phyloP scores from a whole-genome alignment of 179 eudicot genomes.

The Corrigiola litoralis region DNA sequence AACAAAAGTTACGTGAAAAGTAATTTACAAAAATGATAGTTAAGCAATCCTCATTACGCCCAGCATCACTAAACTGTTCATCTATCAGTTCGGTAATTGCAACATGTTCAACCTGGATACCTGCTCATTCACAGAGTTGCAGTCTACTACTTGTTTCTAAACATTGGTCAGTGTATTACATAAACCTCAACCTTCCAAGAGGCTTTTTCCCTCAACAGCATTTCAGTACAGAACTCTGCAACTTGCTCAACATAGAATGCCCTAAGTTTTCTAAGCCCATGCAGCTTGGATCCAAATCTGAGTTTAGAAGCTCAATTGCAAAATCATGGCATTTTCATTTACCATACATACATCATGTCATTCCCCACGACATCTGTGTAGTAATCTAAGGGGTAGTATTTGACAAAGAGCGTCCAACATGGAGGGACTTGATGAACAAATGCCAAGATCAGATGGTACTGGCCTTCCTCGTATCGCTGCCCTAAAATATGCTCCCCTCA shows the following conservation, averaged over 20 bases:
- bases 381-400: neutral
- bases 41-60: no score
- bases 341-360: conserved; percentile 22
- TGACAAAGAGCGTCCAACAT: neutral
- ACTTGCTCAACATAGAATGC: neutral
- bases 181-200: no score
- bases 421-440: conserved; percentile 2
- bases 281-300: neutral
- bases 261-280: neutral
- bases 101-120: neutral
- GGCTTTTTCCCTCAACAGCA: no score
- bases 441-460: neutral
- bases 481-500: conserved; percentile 4
- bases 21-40: no score
- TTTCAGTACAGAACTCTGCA: no score
- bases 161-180: no score
- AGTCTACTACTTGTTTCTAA: neutral
- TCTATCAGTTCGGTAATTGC: no score
- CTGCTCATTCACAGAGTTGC: neutral
- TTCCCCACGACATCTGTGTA: conserved; percentile 1
- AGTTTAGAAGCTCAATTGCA: conserved; percentile 1
- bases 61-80: no score
- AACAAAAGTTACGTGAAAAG: no score
- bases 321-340: conserved; percentile 9
- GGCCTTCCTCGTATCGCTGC: neutral